Percentiles rank a stretch among this genome's conserved stretches.
phyloP scores from a whole-genome alignment of 495 filamentous ascomycete genomes.

The Annulohypoxylon bovei region DNA sequence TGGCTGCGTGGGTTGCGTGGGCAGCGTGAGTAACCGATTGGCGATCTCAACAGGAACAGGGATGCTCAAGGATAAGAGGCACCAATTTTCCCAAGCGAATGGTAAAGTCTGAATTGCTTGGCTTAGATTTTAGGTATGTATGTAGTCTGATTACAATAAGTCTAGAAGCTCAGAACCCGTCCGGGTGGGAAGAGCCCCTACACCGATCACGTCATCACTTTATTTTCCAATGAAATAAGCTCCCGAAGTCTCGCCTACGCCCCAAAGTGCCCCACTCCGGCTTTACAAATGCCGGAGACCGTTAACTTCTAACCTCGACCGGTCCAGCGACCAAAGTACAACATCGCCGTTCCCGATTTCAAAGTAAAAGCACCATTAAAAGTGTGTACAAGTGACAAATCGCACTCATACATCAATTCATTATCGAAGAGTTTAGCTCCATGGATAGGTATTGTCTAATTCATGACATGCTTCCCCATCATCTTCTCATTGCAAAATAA shows the following conservation, averaged over 20 bases:
- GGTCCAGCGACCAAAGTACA: background rate
- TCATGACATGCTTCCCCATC: too few species aligned
- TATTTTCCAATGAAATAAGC: background rate
- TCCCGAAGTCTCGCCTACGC: background rate
- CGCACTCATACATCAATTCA: too few species aligned
- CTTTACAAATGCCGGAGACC: conserved; percentile 19
- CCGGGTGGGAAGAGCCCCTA: conserved; percentile 29
- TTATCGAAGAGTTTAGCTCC: too few species aligned
- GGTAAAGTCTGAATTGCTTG: conserved; percentile 5
- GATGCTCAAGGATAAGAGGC: conserved; percentile 8
- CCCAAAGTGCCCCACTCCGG: too few species aligned
- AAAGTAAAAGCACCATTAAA: too few species aligned
- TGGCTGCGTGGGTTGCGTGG: background rate
- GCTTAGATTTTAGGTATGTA: background rate
- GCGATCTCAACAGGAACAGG: conserved; percentile 18
- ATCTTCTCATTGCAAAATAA: too few species aligned
- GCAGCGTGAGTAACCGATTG: conserved; percentile 3
- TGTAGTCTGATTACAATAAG: conserved; percentile 6
- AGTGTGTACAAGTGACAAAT: too few species aligned
- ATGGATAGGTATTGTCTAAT: too few species aligned
- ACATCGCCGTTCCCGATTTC: background rate
- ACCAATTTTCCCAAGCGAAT: conserved; percentile 17
- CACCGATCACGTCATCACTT: conserved; percentile 36
- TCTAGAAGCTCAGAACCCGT: conserved; percentile 24
- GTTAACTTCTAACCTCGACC: conserved; percentile 10